Conservation (phyloP, 805 yeast species). For the Suhomyces sp. region DNA sequence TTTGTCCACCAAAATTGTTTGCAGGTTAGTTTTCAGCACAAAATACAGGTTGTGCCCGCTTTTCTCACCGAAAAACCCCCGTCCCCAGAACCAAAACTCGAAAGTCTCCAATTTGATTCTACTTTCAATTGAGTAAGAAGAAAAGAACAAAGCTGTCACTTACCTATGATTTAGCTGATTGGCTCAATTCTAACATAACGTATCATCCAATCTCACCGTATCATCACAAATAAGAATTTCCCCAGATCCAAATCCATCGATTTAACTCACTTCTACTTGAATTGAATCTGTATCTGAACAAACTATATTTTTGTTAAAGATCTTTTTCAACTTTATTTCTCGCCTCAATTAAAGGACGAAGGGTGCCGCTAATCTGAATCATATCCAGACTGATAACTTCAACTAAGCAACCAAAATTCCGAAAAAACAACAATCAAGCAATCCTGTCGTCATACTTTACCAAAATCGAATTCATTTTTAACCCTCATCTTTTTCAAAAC, state of each 20-base stretch:
- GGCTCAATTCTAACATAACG: background rate
- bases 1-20: background rate
- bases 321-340: background rate
- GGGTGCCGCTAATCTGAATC: background rate
- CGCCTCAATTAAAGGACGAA: background rate
- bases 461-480: background rate
- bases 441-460: background rate
- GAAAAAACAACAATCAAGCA: background rate
- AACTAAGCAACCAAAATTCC: background rate
- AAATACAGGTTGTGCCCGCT: conserved; percentile 6
- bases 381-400: background rate
- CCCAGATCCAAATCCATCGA: background rate
- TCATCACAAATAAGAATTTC: background rate
- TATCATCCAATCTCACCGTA: background rate
- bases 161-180: background rate
- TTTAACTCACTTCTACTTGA: background rate
- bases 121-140: background rate
- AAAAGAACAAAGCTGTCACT: background rate
- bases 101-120: background rate
- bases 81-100: conserved; percentile 6
- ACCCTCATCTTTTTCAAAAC: background rate
- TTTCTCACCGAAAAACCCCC: conserved; percentile 3
- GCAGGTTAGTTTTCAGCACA: background rate
- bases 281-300: background rate
- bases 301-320: background rate